These are phyloP conservation scores for Cladorrhinum sp. DNA, from an alignment of 2,329 filamentous ascomycete genomes.

Conservation along the genomic window DNA sequence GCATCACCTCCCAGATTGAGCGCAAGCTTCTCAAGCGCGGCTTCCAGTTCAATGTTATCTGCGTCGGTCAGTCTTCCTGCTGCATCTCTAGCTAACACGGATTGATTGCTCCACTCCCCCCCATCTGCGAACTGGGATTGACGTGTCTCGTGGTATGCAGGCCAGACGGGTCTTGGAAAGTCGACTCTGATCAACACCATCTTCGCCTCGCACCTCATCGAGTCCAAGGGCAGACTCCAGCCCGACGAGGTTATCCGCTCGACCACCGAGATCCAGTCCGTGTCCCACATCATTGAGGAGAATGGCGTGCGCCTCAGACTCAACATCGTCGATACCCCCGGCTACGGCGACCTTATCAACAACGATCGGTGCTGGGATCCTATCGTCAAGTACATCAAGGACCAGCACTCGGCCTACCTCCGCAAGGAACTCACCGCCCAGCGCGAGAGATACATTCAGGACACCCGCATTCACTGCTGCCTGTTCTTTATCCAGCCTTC, in stretches of 20 bases:
- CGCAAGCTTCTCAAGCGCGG: conserved; percentile 99
- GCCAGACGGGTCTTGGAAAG: conserved; percentile 97
- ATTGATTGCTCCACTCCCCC: conserved; percentile 8
- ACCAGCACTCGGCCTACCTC: conserved; percentile 98
- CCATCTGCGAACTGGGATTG: conserved; percentile 26
- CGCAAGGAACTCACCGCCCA: conserved; percentile 99
- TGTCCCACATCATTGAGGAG: conserved; percentile 98
- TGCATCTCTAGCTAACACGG: conserved; percentile 1
- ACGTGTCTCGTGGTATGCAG: conserved; percentile 48
- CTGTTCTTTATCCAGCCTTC: conserved; percentile 99
- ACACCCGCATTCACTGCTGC: conserved; percentile 98
- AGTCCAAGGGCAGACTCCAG: conserved; percentile 92
- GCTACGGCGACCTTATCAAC: conserved; percentile 98
- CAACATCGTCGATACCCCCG: conserved; percentile 98
- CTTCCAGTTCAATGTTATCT: conserved; percentile 99
- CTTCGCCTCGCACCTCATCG: conserved; percentile 98
- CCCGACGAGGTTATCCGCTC: conserved; percentile 91
- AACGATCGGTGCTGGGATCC: conserved; percentile 99
- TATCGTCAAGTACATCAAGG: conserved; percentile 99
- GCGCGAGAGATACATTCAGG: conserved; percentile 98
- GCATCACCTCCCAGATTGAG: conserved; percentile 99
- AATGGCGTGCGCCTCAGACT: conserved; percentile 95
- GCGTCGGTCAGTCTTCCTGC: conserved; percentile 72
- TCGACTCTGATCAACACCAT: conserved; percentile 99
- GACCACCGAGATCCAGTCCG: conserved; percentile 96